A percentile compares a stretch with the other conserved stretches of the same genome.
Evolutionary conservation across 129 eudicot genomes (phyloP).

Genomic region (Lactuca saligna): DNA sequence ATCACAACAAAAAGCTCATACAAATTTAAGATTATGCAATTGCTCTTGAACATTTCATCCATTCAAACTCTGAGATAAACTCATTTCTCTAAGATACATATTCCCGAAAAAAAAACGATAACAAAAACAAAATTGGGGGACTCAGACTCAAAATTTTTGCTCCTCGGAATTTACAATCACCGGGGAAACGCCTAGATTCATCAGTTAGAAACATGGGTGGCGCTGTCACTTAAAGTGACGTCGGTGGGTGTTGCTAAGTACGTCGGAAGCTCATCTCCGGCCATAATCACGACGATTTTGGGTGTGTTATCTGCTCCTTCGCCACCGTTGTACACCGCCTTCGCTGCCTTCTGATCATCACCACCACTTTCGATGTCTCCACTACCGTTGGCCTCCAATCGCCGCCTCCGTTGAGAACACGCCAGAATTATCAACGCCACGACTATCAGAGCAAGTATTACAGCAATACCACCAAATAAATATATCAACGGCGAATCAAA

Average conservation of each 20-base stretch:
- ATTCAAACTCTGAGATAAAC: conserved; percentile 14
- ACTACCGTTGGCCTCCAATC: neutral
- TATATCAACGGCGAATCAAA: conserved; percentile 61
- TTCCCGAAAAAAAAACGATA: neutral
- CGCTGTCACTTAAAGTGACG: neutral
- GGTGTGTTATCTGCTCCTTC: conserved; percentile 24
- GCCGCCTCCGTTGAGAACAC: conserved; percentile 40
- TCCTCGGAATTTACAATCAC: conserved; percentile 1
- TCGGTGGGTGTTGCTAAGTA: conserved; percentile 50
- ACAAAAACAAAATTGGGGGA: conserved; percentile 28
- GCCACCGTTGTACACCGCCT: conserved; percentile 13
- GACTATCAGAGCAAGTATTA: conserved; percentile 45
- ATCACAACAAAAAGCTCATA: neutral
- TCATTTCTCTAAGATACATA: conserved; percentile 10
- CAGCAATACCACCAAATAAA: conserved; percentile 49
- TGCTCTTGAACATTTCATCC: conserved; percentile 1
- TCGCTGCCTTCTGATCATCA: conserved; percentile 10
- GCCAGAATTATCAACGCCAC: conserved; percentile 55
- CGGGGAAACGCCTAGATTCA: conserved; percentile 9
- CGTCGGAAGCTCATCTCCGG: conserved; percentile 68
- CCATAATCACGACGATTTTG: conserved; percentile 59
- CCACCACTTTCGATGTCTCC: conserved; percentile 30
- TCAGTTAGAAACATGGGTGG: conserved; percentile 1
- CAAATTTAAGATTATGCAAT: neutral
- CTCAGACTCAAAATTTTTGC: conserved; percentile 30